Conservation (phyloP, 805 yeast species). For the Komagataella phaffii region DNA sequence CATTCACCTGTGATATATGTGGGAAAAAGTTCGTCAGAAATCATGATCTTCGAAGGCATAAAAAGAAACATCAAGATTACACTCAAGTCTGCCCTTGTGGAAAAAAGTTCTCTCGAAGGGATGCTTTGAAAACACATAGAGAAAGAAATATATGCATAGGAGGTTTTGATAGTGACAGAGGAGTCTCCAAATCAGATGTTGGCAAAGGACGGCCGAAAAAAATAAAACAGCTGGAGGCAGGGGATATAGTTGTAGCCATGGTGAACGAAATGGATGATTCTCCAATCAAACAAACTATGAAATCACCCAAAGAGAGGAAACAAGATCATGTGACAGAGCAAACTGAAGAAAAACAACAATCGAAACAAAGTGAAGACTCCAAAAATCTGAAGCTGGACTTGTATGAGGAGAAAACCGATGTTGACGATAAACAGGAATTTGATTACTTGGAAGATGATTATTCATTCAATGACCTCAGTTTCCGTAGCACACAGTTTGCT, state of each 20-base stretch:
- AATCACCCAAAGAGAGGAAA: neutral
- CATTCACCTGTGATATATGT: conserved; percentile 72
- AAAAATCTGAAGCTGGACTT: neutral
- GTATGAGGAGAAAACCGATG: neutral
- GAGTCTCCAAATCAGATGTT: conserved; percentile 3
- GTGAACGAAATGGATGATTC: neutral
- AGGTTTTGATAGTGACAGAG: conserved; percentile 32
- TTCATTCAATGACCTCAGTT: conserved; percentile 7
- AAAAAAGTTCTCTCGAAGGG: conserved; percentile 82
- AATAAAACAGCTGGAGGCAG: neutral
- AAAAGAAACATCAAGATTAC: conserved; percentile 70
- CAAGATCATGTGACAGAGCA: neutral
- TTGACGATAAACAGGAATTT: neutral
- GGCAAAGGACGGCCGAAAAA: neutral
- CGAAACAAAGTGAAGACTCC: neutral
- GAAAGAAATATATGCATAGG: conserved; percentile 73
- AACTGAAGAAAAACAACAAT: neutral
- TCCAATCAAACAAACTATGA: neutral
- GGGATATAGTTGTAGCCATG: neutral
- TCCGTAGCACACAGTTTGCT: neutral
- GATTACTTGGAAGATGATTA: conserved; percentile 8
- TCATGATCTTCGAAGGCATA: conserved; percentile 86
- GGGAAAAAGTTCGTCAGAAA: conserved; percentile 85
- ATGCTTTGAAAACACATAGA: conserved; percentile 76
- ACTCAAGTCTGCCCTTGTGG: conserved; percentile 80